These are phyloP conservation scores for Teratosphaeria nubilosa DNA, from an alignment of 2,329 filamentous ascomycete genomes.

Conservation along the genomic window DNA sequence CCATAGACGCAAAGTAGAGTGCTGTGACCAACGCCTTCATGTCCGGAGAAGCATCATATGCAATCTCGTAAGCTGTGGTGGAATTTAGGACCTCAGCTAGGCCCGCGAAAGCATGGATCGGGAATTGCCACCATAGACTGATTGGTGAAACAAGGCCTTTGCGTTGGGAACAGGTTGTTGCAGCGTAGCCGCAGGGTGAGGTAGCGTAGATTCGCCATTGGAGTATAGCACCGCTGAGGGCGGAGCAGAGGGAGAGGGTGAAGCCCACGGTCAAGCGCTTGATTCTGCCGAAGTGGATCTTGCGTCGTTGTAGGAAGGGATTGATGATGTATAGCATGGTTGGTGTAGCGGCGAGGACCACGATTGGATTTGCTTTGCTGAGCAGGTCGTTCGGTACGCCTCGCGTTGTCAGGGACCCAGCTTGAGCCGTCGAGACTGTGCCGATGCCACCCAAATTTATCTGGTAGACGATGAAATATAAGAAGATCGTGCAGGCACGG, in stretches of 20 bases:
- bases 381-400: slow-evolving; percentile 37
- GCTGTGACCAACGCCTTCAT: slow-evolving; percentile 36
- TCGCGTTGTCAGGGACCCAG: slow-evolving; percentile 14
- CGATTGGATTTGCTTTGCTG: slow-evolving; percentile 35
- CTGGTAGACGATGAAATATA: slow-evolving; percentile 27
- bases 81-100: slow-evolving; percentile 8
- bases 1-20: slow-evolving; percentile 32
- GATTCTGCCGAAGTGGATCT: slow-evolving; percentile 16
- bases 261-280: slow-evolving; percentile 30
- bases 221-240: slow-evolving; percentile 42
- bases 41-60: slow-evolving; percentile 33
- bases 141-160: slow-evolving; percentile 28
- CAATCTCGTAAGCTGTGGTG: slow-evolving; percentile 36
- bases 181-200: slow-evolving; percentile 35
- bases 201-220: slow-evolving; percentile 43
- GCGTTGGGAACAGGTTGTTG: slow-evolving; percentile 27
- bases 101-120: slow-evolving; percentile 6
- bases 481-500: slow-evolving; percentile 58
- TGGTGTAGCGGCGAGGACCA: slow-evolving; percentile 34
- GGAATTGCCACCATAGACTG: slow-evolving; percentile 26
- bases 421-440: slow-evolving; percentile 11
- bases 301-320: slow-evolving; percentile 29
- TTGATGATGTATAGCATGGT: slow-evolving; percentile 32
- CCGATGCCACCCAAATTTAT: slow-evolving; percentile 22
- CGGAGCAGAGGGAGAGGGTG: slow-evolving; percentile 39